A percentile compares a stretch with the other conserved stretches of the same genome.
These are phyloP conservation scores for Exidia glandulosa DNA, from an alignment of 768 basidiomycete species.

Conservation along the genomic window DNA sequence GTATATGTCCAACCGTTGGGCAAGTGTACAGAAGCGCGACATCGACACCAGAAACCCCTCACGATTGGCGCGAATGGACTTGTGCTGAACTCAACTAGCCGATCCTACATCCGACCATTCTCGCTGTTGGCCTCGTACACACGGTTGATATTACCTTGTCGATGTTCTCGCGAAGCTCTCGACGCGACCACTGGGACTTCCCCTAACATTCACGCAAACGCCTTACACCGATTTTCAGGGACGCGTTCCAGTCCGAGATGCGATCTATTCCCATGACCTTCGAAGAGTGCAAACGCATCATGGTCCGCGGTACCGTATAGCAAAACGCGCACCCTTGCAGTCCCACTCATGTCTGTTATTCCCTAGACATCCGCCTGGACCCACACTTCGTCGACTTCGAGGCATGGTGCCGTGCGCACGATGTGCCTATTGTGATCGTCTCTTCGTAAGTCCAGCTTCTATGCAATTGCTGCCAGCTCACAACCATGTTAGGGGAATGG, in stretches of 20 bases:
- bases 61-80: too few species aligned
- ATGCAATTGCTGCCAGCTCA: neutral
- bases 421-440: conserved; percentile 86
- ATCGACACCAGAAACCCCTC: too few species aligned
- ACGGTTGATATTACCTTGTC: too few species aligned
- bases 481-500: conserved; percentile 62
- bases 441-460: conserved; percentile 43
- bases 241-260: conserved; percentile 47
- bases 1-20: too few species aligned
- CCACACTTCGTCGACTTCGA: conserved; percentile 83
- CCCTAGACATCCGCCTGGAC: conserved; percentile 73
- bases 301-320: too few species aligned
- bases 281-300: conserved; percentile 70
- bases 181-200: too few species aligned
- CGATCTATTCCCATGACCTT: conserved; percentile 79
- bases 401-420: conserved; percentile 65
- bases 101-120: too few species aligned
- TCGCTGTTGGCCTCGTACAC: too few species aligned
- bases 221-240: neutral
- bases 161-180: too few species aligned
- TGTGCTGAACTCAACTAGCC: too few species aligned
- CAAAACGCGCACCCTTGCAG: neutral
- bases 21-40: too few species aligned
- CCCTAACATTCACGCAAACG: too few species aligned
- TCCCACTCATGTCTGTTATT: neutral